Evolutionary conservation across 2,329 filamentous ascomycete species (phyloP).

Genomic region (Alternaria hordeiaustralica): DNA sequence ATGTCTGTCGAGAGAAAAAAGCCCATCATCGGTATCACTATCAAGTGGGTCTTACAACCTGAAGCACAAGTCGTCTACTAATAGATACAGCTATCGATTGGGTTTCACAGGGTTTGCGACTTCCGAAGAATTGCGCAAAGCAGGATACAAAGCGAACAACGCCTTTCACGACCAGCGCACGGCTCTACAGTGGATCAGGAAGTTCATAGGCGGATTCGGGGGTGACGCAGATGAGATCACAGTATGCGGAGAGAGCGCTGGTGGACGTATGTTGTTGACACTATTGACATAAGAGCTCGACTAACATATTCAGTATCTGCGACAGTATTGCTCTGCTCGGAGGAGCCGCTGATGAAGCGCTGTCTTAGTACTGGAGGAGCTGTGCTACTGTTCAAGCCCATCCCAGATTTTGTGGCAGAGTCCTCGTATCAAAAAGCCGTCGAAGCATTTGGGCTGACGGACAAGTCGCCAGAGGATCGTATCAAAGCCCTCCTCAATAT

Average conservation of each 20-base stretch:
- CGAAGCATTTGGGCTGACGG: slow-evolving; percentile 49
- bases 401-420: slow-evolving; percentile 51
- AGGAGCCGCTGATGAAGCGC: slow-evolving; percentile 44
- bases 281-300: not conserved
- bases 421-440: slow-evolving; percentile 51
- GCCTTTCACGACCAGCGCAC: slow-evolving; percentile 45
- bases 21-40: slow-evolving; percentile 55
- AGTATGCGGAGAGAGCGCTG: slow-evolving; percentile 57
- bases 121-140: slow-evolving; percentile 55
- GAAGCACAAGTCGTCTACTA: slow-evolving; percentile 19
- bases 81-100: slow-evolving; percentile 36
- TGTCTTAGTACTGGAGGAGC: slow-evolving; percentile 52
- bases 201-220: slow-evolving; percentile 48
- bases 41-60: slow-evolving; percentile 53
- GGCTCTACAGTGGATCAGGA: slow-evolving; percentile 48
- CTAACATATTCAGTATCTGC: slow-evolving; percentile 30
- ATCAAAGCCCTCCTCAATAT: slow-evolving; percentile 51
- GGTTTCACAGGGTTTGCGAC: slow-evolving; percentile 50
- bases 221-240: slow-evolving; percentile 49
- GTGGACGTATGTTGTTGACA: slow-evolving; percentile 47
- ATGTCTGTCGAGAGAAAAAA: slow-evolving; percentile 52
- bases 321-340: slow-evolving; percentile 35
- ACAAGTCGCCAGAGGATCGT: slow-evolving; percentile 48
- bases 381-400: slow-evolving; percentile 50
- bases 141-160: slow-evolving; percentile 49